Evolutionary conservation across 805 yeast species (phyloP), one percentile per base, ranked within the genome.

Genomic region (Priceomyces fermenticarens): DNA sequence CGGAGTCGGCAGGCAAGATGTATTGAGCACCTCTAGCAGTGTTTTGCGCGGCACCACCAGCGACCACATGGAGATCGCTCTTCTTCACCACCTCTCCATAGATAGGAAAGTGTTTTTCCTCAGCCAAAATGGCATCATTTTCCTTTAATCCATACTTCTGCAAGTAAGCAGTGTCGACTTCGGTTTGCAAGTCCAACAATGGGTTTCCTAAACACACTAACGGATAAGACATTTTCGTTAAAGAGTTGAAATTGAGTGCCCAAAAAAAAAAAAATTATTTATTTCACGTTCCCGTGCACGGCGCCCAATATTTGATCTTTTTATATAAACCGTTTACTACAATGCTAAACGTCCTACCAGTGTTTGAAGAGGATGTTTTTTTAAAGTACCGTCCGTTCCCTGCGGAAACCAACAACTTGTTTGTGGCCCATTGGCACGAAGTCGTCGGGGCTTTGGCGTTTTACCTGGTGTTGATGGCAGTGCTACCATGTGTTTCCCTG

Each of bases 1-100:
- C 98, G 26, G 91, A 81, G 53, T 80, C 66, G 35, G 72, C 65
- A 45, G 97, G 97, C 38, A 93, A 77, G 42, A 88, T 67, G 70
- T 88, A 91, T 62, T 91, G 97, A 38, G 98, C 98, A 60, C 96
- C 99, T 71, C 99, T 83, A 43, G 98, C 97, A 49, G 98, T 81
- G 75, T 93, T 93, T 73, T 93, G 99, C 46, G 97, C 99, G 57
- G 99, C 99, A 64, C 99, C 99, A 54, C 99, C 99, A 47, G 99
- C 99, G 53, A 91, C 80, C 46, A 81, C 67, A 55, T 80, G 78
- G 47, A 88, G 81, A 44, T 75, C 78, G 29, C 75, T 71, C 61
- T 70, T 70, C 29, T 72, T 64, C 41, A 88, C 69, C 51, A 87
- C 77, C 65, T 93, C 98, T 44, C 78, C 83, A 66, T 74, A 93